Base-by-base conservation (phyloP, 2,329 filamentous ascomycete genomes). In the Aspergillus sp. region DNA sequence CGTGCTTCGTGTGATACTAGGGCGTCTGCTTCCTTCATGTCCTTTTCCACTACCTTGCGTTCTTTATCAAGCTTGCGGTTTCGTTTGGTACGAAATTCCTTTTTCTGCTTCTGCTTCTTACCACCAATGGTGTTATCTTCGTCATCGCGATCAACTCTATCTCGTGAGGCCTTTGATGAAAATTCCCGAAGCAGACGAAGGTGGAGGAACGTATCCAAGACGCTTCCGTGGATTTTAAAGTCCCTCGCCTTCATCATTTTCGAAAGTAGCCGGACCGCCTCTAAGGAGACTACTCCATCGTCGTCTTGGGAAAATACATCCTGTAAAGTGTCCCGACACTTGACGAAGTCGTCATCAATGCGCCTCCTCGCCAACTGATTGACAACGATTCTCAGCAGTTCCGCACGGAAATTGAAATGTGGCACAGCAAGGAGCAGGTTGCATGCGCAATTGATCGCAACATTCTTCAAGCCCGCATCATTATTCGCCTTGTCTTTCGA, bases 231-330 rank as follows among this genome's bases (percentile, higher is more conserved):
- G 27, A 97, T 83, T 47, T 86, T 79, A 74, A 90, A 99, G 58
- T 93, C 86, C 64, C 87, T 88, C 2, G 87, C 87, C 76, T 90
- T 96, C 87, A 99, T 93, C 93, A 97, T 96, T 79, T 95, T 96
- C 22, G 91, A 86, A 42, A 99, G 79, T 54, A 96, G 81, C 0
- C 87, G 86, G 11, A 96, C 90, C 0, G 91, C 90, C 72, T 99
- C 95, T 65, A 96, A 82, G 0, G 93, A 91, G 1, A 92, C 87
- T 17, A 89, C 86, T 15, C 95, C 95, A 69, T 98, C 93, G 49
- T 97, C 91, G 61, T 99, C 95, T 12, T 92, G 87, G 19, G 81
- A 80, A 69, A 98, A 97, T 1, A 98, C 79, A 3, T 85, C 88
- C 75, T 96, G 89, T 41, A 99, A 74, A 0, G 93, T 88, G 61